Percentiles rank a stretch among this genome's conserved stretches.
phyloP scores from a whole-genome alignment of 768 basidiomycete genomes.

The Lactarius indigo region DNA sequence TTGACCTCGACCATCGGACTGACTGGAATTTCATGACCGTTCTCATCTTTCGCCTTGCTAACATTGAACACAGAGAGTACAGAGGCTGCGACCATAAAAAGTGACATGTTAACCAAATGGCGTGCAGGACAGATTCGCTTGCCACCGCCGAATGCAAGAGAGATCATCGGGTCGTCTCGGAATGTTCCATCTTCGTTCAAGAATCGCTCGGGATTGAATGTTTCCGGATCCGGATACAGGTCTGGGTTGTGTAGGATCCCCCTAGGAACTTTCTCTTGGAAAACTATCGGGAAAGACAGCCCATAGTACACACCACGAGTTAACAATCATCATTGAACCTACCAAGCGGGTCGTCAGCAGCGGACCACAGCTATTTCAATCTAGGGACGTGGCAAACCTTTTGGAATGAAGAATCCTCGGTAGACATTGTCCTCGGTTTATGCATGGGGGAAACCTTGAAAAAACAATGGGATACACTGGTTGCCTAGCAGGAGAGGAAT shows the following conservation, averaged over 20 bases:
- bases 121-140: background rate
- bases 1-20: no score
- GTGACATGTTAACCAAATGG: background rate
- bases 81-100: slow-evolving; percentile 5
- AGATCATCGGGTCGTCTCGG: slow-evolving; percentile 7
- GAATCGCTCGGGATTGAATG: slow-evolving; percentile 26
- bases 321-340: slow-evolving; percentile 20
- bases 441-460: slow-evolving; percentile 23
- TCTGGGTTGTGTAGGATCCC: slow-evolving; percentile 2
- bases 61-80: slow-evolving; percentile 7
- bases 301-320: no score
- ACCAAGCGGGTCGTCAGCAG: background rate
- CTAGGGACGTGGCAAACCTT: slow-evolving; percentile 35
- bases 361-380: background rate
- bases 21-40: slow-evolving; percentile 4
- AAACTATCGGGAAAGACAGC: no score
- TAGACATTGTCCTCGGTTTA: slow-evolving; percentile 56
- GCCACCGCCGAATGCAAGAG: slow-evolving; percentile 13
- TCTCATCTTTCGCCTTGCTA: slow-evolving; percentile 5
- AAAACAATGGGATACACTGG: background rate
- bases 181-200: slow-evolving; percentile 19
- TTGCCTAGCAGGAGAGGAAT: slow-evolving; percentile 16
- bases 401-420: slow-evolving; percentile 50
- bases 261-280: no score
- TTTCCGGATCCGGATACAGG: background rate